Evolutionary conservation across 306 rosid species (phyloP).

Genomic region (Gynostemma pentaphyllum): DNA sequence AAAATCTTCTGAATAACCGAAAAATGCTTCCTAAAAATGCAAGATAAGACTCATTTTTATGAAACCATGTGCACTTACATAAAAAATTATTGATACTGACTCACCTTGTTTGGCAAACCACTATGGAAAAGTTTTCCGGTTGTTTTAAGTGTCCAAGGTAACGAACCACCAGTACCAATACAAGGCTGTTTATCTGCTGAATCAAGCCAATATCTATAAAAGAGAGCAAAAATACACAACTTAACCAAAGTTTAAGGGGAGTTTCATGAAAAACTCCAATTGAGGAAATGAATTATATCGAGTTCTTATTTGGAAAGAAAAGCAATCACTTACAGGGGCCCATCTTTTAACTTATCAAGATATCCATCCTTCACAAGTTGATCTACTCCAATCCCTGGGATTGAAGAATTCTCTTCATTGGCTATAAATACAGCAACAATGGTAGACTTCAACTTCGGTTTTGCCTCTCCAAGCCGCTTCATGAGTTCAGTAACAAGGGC

Average conservation of each 20-base stretch:
- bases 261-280: background rate
- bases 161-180: conserved; percentile 80
- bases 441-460: conserved; percentile 57
- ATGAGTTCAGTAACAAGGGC: conserved; percentile 51
- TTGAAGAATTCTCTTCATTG: conserved; percentile 75
- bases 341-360: conserved; percentile 51
- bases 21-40: background rate
- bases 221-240: conserved; percentile 12
- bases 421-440: conserved; percentile 82
- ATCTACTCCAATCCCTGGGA: conserved; percentile 70
- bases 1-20: background rate
- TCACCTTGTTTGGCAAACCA: conserved; percentile 77
- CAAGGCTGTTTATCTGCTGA: conserved; percentile 89
- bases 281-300: background rate
- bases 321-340: conserved; percentile 55
- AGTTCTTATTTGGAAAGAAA: background rate
- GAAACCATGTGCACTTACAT: background rate
- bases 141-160: conserved; percentile 77
- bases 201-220: conserved; percentile 67
- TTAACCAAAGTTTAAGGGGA: background rate
- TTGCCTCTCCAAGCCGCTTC: conserved; percentile 70
- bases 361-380: conserved; percentile 65
- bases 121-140: conserved; percentile 85
- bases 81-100: background rate
- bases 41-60: background rate